A percentile compares a stretch with the other conserved stretches of the same genome.
These are phyloP conservation scores for Lepidopterella palustris DNA, from an alignment of 495 filamentous ascomycete genomes.

Conservation along the genomic window DNA sequence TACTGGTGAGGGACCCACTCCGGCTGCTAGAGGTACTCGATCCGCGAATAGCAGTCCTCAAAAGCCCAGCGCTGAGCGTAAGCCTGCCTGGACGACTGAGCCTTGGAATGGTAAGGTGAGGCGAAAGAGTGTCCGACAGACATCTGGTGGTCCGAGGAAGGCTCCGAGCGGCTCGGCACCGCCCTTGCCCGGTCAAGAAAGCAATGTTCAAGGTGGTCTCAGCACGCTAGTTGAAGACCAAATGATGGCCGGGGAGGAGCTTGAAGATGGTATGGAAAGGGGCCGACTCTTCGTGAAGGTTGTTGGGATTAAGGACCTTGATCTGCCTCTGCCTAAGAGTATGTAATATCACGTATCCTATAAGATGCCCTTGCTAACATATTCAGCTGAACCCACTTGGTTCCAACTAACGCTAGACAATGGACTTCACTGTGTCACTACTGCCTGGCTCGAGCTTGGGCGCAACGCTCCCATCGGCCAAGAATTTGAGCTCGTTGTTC, in stretches of 20 bases:
- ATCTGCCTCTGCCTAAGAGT: conserved; percentile 87
- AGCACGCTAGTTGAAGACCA: conserved; percentile 53
- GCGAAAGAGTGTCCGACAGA: conserved; percentile 57
- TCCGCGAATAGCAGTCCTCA: conserved; percentile 66
- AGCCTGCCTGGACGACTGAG: conserved; percentile 71
- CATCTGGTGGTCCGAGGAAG: conserved; percentile 56
- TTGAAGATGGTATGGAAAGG: conserved; percentile 76
- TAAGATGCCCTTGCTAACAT: conserved; percentile 28
- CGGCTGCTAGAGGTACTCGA: conserved; percentile 40
- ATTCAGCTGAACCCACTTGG: conserved; percentile 73
- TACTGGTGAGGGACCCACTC: background rate
- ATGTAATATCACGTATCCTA: conserved; percentile 33
- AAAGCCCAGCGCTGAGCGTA: conserved; percentile 59
- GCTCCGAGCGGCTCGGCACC: conserved; percentile 59
- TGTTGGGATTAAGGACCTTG: conserved; percentile 89
- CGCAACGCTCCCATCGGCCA: conserved; percentile 93
- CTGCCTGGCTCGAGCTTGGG: conserved; percentile 88
- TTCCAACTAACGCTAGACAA: conserved; percentile 96
- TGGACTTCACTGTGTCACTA: conserved; percentile 94
- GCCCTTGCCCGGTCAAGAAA: conserved; percentile 82
- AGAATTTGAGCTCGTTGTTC: conserved; percentile 95
- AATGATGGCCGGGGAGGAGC: conserved; percentile 47
- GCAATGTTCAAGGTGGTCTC: conserved; percentile 60
- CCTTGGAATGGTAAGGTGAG: conserved; percentile 83
- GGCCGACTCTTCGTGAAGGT: conserved; percentile 97